Evolutionary conservation across 192 early-diverging fungal genomes (phyloP).

Genomic region (Linnemannia elongata): DNA sequence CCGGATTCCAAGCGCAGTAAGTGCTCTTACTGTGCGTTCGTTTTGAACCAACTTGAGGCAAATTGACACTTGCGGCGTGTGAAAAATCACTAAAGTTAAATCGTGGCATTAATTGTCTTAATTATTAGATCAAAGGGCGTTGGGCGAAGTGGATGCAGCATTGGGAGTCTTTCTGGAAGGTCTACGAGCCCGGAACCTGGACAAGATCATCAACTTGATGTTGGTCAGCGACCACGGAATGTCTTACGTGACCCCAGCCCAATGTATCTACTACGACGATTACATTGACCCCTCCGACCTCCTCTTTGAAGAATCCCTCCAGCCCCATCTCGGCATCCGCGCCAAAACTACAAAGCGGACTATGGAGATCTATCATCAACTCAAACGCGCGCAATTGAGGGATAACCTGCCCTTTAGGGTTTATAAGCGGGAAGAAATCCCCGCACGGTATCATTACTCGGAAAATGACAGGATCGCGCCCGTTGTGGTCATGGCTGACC

Average conservation of each 20-base stretch:
- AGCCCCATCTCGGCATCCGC: conserved; percentile 72
- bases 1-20: conserved; percentile 75
- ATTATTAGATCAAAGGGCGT: conserved; percentile 28
- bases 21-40: conserved; percentile 69
- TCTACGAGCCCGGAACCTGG: conserved; percentile 71
- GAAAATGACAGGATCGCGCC: conserved; percentile 79
- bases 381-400: conserved; percentile 60
- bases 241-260: conserved; percentile 63
- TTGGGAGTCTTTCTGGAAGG: conserved; percentile 71
- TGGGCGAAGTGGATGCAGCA: conserved; percentile 52
- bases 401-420: conserved; percentile 69
- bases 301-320: conserved; percentile 58
- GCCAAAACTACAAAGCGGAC: conserved; percentile 61
- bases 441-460: conserved; percentile 79
- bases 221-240: conserved; percentile 93
- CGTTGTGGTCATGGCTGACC: conserved; percentile 77
- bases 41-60: neutral
- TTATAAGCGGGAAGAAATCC: conserved; percentile 80
- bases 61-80: neutral
- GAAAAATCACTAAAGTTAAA: neutral
- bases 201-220: conserved; percentile 73
- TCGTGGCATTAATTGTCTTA: too few relatives aligned
- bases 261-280: conserved; percentile 83
- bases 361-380: conserved; percentile 63
- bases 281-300: conserved; percentile 67